These are phyloP conservation scores for Ceratocystis smalleyi DNA, from an alignment of 2,329 filamentous ascomycete genomes.

Conservation along the genomic window DNA sequence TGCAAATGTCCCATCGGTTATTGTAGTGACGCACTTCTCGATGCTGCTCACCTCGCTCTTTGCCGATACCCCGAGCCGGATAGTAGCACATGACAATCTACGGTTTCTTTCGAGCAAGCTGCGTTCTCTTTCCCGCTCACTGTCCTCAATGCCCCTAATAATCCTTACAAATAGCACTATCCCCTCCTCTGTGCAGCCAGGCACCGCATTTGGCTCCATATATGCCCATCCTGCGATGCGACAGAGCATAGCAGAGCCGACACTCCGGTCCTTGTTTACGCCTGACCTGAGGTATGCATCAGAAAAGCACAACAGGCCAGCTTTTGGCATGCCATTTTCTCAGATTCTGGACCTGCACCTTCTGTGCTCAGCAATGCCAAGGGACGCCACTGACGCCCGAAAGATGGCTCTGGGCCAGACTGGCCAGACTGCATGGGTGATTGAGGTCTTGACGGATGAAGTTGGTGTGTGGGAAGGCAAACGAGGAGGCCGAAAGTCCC, in stretches of 20 bases:
- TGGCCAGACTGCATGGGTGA: conserved; percentile 25
- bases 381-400: conserved; percentile 28
- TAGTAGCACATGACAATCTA: conserved; percentile 37
- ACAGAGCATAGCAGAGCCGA: conserved; percentile 27
- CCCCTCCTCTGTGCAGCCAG: neutral
- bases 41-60: conserved; percentile 38
- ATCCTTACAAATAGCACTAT: conserved; percentile 40
- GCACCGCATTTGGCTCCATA: neutral
- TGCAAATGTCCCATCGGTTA: conserved; percentile 27
- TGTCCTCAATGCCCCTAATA: conserved; percentile 31
- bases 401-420: conserved; percentile 7
- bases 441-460: conserved; percentile 39
- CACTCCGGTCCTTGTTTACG: conserved; percentile 36
- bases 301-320: conserved; percentile 30
- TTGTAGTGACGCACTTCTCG: conserved; percentile 41
- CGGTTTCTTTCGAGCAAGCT: conserved; percentile 34
- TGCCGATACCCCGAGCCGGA: conserved; percentile 30
- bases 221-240: neutral
- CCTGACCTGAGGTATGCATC: conserved; percentile 21
- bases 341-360: conserved; percentile 41
- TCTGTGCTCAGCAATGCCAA: conserved; percentile 33
- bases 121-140: conserved; percentile 29
- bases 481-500: conserved; percentile 22
- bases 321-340: conserved; percentile 39
- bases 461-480: conserved; percentile 29